Percentiles rank a stretch among this genome's conserved stretches.
Conservation (phyloP, 345 rosid species). For the Stellera chamaejasme region DNA sequence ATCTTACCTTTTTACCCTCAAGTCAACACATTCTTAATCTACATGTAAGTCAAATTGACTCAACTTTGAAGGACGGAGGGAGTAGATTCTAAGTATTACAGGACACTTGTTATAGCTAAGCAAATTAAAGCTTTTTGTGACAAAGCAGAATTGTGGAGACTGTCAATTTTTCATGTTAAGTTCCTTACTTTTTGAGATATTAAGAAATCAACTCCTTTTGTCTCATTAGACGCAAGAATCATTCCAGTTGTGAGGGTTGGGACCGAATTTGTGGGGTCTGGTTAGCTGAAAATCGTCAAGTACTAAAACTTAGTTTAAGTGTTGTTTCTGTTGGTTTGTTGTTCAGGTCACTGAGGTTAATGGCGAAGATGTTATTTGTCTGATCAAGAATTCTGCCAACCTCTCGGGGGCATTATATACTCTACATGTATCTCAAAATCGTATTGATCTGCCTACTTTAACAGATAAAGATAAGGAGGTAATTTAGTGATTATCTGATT, state of each 20-base stretch:
- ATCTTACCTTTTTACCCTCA: too few relatives aligned
- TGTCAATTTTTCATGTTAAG: too few relatives aligned
- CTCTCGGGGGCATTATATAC: slow-evolving; percentile 48
- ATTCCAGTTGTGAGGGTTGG: not conserved
- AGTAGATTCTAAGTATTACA: too few relatives aligned
- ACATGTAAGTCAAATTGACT: too few relatives aligned
- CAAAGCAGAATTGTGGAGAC: too few relatives aligned
- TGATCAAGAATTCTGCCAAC: slow-evolving; percentile 55
- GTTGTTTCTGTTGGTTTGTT: slow-evolving; percentile 9
- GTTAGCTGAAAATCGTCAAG: not conserved
- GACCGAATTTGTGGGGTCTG: slow-evolving; percentile 1
- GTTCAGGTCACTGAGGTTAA: slow-evolving; percentile 43
- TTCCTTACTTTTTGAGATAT: too few relatives aligned
- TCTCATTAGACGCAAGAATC: not conserved
- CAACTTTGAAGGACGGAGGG: too few relatives aligned
- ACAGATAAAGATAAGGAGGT: slow-evolving; percentile 62
- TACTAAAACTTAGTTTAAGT: not conserved
- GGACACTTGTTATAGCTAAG: too few relatives aligned
- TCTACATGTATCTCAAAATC: slow-evolving; percentile 65
- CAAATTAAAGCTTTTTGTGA: too few relatives aligned
- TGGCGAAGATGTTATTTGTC: slow-evolving; percentile 63
- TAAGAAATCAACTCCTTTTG: too few relatives aligned
- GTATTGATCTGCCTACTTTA: slow-evolving; percentile 51
- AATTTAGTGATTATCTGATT: not conserved
- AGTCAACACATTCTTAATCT: too few relatives aligned